phyloP scores from a whole-genome alignment of 148 eudicot species.

The Nyssa sinensis region DNA sequence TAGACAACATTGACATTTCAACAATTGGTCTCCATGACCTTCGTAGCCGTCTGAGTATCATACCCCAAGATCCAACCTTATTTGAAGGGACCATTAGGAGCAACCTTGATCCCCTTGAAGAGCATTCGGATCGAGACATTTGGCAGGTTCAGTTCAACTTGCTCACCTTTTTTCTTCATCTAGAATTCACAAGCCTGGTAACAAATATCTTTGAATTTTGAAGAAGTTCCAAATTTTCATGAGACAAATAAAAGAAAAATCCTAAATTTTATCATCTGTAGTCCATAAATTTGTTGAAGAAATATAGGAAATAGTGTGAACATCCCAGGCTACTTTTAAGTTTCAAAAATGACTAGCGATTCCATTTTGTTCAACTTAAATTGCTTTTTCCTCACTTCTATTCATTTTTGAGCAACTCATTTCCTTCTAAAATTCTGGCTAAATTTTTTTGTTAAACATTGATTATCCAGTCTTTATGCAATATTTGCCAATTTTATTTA shows the following conservation, averaged over 20 bases:
- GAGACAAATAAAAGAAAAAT: neutral
- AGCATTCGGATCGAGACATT: slow-evolving; percentile 74
- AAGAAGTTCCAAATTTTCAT: neutral
- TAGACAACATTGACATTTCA: slow-evolving; percentile 79
- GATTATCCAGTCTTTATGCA: neutral
- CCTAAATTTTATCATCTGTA: too few relatives aligned
- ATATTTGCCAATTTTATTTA: neutral
- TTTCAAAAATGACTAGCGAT: neutral
- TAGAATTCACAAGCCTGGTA: neutral
- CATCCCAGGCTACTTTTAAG: neutral
- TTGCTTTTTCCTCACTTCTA: neutral
- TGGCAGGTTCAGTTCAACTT: slow-evolving; percentile 64
- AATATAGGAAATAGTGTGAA: neutral
- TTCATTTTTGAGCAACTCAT: neutral
- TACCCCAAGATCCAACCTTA: slow-evolving; percentile 95
- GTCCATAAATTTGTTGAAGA: neutral
- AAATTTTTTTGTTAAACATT: neutral
- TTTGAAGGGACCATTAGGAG: slow-evolving; percentile 94
- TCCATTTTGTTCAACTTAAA: neutral
- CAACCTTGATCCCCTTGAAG: slow-evolving; percentile 92
- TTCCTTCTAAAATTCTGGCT: neutral
- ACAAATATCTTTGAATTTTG: neutral
- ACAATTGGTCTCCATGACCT: slow-evolving; percentile 97
- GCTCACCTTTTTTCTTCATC: slow-evolving; percentile 3
- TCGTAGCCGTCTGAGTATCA: slow-evolving; percentile 89